Evolutionary conservation across 1,284 basidiomycete genomes (phyloP).

Genomic region (Mycosarcoma mackinlayi): DNA sequence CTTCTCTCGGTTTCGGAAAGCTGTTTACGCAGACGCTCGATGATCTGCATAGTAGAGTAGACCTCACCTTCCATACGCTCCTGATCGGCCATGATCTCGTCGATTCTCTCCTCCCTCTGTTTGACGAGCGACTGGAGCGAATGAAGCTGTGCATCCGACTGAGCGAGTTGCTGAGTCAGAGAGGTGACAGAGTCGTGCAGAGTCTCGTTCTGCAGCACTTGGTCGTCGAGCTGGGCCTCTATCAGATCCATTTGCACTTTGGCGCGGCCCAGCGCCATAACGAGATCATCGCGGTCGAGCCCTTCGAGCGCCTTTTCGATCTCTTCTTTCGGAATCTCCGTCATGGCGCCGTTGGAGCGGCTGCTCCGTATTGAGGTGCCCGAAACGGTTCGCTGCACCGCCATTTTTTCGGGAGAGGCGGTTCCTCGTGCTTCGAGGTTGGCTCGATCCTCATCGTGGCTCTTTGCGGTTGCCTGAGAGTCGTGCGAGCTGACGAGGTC

Average conservation of each 20-base stretch:
- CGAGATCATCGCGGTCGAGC: constrained; percentile 51
- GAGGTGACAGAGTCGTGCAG: constrained; percentile 40
- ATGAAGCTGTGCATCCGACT: constrained; percentile 29
- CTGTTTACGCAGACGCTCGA: constrained; percentile 55
- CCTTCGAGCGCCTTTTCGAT: constrained; percentile 57
- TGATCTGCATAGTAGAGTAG: constrained; percentile 47
- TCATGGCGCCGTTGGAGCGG: constrained; percentile 9
- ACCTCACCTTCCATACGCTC: constrained; percentile 58
- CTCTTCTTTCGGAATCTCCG: constrained; percentile 57
- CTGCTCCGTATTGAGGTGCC: constrained; percentile 27
- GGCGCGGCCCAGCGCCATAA: constrained; percentile 54
- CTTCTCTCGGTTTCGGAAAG: constrained; percentile 50
- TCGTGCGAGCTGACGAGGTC: constrained; percentile 17
- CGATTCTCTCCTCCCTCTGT: constrained; percentile 56
- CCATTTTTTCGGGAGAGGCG: constrained; percentile 27
- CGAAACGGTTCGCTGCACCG: constrained; percentile 26
- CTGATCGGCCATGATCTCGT: constrained; percentile 59
- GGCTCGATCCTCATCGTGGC: constrained; percentile 8
- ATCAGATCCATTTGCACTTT: constrained; percentile 61
- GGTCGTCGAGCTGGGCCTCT: constrained; percentile 45
- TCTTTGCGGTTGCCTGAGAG: constrained; percentile 18
- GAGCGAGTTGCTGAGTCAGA: constrained; percentile 31
- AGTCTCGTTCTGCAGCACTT: constrained; percentile 45
- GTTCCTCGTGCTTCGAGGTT: constrained; percentile 35
- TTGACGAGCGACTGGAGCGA: constrained; percentile 37